Percentiles rank a stretch among this genome's conserved stretches.
Evolutionary conservation across 2,329 filamentous ascomycete genomes (phyloP).

Genomic region (Penicillium sp.): DNA sequence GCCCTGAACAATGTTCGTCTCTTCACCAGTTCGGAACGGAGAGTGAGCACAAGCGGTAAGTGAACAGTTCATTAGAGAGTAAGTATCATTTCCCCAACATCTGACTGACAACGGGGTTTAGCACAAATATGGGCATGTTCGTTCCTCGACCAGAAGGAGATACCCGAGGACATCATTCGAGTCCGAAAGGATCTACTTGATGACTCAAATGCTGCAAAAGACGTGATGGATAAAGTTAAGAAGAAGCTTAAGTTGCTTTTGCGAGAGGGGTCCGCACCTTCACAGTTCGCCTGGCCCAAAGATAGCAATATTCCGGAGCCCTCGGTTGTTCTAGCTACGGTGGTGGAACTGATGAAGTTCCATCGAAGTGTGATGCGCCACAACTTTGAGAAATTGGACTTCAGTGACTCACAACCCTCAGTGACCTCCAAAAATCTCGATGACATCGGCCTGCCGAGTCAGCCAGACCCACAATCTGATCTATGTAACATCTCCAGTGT

Average conservation of each 20-base stretch:
- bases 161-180: conserved; percentile 79
- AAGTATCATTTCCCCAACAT: background rate
- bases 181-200: conserved; percentile 92
- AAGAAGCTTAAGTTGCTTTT: conserved; percentile 95
- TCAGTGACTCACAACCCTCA: conserved; percentile 54
- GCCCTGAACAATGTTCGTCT: conserved; percentile 89
- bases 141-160: conserved; percentile 81
- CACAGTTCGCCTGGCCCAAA: conserved; percentile 95
- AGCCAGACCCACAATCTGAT: conserved; percentile 22
- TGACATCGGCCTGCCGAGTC: conserved; percentile 10
- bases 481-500: conserved; percentile 62
- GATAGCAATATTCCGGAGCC: conserved; percentile 82
- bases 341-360: conserved; percentile 96
- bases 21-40: conserved; percentile 90
- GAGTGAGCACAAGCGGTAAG: conserved; percentile 77
- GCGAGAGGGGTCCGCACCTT: conserved; percentile 85
- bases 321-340: conserved; percentile 82
- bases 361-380: conserved; percentile 91
- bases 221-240: conserved; percentile 99
- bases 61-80: conserved; percentile 2
- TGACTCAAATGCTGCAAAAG: conserved; percentile 96
- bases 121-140: conserved; percentile 92
- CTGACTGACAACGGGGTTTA: conserved; percentile 20
- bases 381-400: conserved; percentile 76
- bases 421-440: conserved; percentile 26